Evolutionary conservation across 2,329 filamentous ascomycete species (phyloP), one percentile per base, ranked within the genome.

Genomic region (Colletotrichum lini): DNA sequence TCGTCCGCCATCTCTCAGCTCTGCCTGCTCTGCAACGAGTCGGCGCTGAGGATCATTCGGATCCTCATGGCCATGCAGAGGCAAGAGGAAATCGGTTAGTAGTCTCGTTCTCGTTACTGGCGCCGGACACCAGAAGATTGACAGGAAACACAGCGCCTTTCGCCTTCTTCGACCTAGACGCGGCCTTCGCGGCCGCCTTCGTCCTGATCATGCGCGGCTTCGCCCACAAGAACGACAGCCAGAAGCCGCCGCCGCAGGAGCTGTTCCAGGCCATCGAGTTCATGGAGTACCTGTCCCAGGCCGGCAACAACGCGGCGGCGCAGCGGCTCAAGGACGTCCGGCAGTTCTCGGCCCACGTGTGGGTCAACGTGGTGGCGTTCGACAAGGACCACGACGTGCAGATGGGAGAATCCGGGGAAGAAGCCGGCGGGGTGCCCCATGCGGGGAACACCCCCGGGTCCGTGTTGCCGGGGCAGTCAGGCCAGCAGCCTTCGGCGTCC

Each of bases 81-180:
- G 9, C 74, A 77, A 9, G 68, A 72, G n/a, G 73, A 72, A 23
- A 74, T 77, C 18, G 75, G 76, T 75, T 16, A 45, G 75, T 21
- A 2, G 2, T 7, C 13, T 8, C 2, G 26, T 1, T 4, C 13
- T 8, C 2, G 26, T 1, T 4, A 1, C 1, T 26, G 21, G 57
- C 60, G 6, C 50, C 3, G 16, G 38, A 30, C 8, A 15, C 12
- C 1, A 15, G 7, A 26, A 8, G 18, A 0, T n/a, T 12, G 1
- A 63, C 60, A 45, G 35, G 12, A 45, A 2, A 12, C 6, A 1
- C 4, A 78, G 77, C 76, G 0, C 67, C 74, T 1, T 78, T 78
- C 45, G 77, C 77, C 1, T 78, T 74, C 35, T 78, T 78, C 52
- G 77, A 78, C 18, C 65, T 78, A 2, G 77, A 78, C 13, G 77